These are phyloP conservation scores for Cryptococcus sp. DNA, from an alignment of 1,284 basidiomycete species.

Conservation along the genomic window DNA sequence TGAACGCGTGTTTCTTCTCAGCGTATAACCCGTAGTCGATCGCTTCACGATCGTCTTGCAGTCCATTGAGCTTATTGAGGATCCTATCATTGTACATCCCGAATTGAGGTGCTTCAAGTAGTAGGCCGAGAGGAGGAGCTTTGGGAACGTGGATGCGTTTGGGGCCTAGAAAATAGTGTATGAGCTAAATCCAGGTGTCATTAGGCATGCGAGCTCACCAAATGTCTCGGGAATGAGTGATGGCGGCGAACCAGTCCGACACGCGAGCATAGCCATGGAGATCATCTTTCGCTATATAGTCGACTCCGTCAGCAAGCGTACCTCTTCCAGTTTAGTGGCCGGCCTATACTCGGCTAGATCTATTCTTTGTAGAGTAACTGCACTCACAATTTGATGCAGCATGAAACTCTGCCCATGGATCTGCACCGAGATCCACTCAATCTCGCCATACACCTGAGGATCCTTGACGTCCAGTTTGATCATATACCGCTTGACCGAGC, in stretches of 20 bases:
- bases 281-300: constrained; percentile 95
- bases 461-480: constrained; percentile 72
- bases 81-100: constrained; percentile 60
- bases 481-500: constrained; percentile 80
- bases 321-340: background rate
- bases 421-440: constrained; percentile 92
- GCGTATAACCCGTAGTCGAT: constrained; percentile 67
- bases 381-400: constrained; percentile 78
- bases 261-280: constrained; percentile 75
- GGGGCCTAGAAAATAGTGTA: constrained; percentile 55
- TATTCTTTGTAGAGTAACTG: background rate
- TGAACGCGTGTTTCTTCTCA: constrained; percentile 73
- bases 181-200: background rate
- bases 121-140: constrained; percentile 90
- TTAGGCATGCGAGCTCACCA: constrained; percentile 34
- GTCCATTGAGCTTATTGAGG: constrained; percentile 27
- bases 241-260: constrained; percentile 72
- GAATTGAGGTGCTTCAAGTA: constrained; percentile 89
- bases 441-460: constrained; percentile 71
- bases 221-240: constrained; percentile 66
- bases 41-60: constrained; percentile 36
- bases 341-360: constrained; percentile 10
- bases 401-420: constrained; percentile 99
- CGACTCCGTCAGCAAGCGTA: background rate
- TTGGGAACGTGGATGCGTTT: constrained; percentile 87